Evolutionary conservation across 225 moss, liverwort and hornwort genomes (phyloP).

Genomic region (Marchantia polymorpha): DNA sequence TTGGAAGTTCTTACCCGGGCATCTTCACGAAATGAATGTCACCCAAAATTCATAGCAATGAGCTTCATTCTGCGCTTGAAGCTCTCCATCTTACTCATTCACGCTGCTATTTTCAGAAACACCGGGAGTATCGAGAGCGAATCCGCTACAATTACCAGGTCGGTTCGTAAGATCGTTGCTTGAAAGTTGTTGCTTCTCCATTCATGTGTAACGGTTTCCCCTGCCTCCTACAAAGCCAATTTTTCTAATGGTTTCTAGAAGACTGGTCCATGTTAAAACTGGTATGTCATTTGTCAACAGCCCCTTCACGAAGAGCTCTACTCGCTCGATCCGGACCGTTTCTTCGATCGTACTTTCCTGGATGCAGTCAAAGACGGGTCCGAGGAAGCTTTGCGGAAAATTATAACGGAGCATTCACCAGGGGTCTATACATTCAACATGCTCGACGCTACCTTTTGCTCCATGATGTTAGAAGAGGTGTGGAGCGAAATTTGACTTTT

Average conservation of each 20-base stretch:
- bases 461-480: conserved; percentile 96
- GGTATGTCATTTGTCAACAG: conserved; percentile 38
- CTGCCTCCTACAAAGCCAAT: neutral
- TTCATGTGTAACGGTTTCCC: neutral
- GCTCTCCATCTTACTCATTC: neutral
- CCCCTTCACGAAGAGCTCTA: conserved; percentile 91
- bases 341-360: conserved; percentile 84
- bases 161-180: neutral
- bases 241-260: neutral
- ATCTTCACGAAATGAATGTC: too few species aligned
- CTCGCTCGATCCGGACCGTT: conserved; percentile 85
- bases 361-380: conserved; percentile 93
- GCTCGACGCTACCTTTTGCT: conserved; percentile 89
- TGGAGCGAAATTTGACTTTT: neutral
- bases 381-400: conserved; percentile 70
- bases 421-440: conserved; percentile 97
- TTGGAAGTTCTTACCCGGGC: too few species aligned
- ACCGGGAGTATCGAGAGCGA: conserved; percentile 93
- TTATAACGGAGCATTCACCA: conserved; percentile 94
- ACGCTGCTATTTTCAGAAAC: conserved; percentile 58
- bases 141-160: conserved; percentile 93
- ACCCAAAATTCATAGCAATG: too few species aligned
- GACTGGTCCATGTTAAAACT: neutral
- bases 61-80: neutral
- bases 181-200: neutral